Conservation (phyloP, 192 early-diverging fungal species). For the Diversispora epigaea region DNA sequence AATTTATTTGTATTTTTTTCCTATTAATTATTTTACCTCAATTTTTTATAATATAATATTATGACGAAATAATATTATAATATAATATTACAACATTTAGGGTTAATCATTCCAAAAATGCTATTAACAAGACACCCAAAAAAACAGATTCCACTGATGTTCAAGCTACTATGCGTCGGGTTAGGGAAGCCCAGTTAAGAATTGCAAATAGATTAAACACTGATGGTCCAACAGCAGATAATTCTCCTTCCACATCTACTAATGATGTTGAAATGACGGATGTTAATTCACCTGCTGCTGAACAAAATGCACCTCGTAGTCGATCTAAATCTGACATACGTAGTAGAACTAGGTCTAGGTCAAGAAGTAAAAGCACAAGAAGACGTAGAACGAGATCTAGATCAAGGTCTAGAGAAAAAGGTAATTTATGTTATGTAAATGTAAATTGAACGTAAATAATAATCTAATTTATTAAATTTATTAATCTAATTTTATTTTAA, state of each 20-base stretch:
- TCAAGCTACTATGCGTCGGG: conserved; percentile 47
- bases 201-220: conserved; percentile 42
- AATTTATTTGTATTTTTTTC: neutral
- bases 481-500: too few species aligned
- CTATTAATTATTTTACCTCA: neutral
- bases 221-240: conserved; percentile 15
- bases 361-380: conserved; percentile 32
- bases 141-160: conserved; percentile 44
- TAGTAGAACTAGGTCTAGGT: conserved; percentile 38
- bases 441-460: neutral
- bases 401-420: conserved; percentile 36
- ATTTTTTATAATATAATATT: neutral
- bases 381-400: conserved; percentile 44
- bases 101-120: conserved; percentile 76
- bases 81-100: conserved; percentile 29
- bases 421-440: conserved; percentile 12
- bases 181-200: conserved; percentile 52
- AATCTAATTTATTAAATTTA: conserved; percentile 6
- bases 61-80: too few species aligned
- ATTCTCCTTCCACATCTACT: neutral
- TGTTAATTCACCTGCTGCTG: conserved; percentile 12
- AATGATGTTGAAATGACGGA: conserved; percentile 31
- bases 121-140: conserved; percentile 65
- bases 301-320: conserved; percentile 6
- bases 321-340: conserved; percentile 27